A percentile compares a stretch with the other conserved stretches of the same genome.
phyloP scores from a whole-genome alignment of 768 basidiomycete species.

The Dentipellis sp. region DNA sequence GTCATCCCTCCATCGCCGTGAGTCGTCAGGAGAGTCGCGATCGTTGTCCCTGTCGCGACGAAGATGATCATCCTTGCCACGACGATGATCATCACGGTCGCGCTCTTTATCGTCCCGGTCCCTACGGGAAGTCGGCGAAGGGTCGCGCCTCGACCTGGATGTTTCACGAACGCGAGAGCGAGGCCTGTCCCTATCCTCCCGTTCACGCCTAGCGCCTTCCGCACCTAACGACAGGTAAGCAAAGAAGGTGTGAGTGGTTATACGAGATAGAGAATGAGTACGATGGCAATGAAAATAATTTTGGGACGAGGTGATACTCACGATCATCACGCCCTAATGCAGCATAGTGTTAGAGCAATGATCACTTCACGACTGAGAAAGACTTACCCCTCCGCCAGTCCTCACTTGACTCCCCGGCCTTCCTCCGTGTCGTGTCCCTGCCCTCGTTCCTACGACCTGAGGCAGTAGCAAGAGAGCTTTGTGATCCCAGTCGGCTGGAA shows the following conservation, averaged over 20 bases:
- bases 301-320: slow-evolving; percentile 22
- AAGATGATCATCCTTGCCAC: slow-evolving; percentile 32
- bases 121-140: slow-evolving; percentile 33
- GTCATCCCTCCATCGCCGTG: slow-evolving; percentile 75
- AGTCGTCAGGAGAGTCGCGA: slow-evolving; percentile 54
- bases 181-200: slow-evolving; percentile 55
- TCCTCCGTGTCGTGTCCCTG: slow-evolving; percentile 55
- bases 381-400: slow-evolving; percentile 79
- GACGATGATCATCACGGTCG: slow-evolving; percentile 24
- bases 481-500: slow-evolving; percentile 31
- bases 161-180: slow-evolving; percentile 58
- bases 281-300: neutral
- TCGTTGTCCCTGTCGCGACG: slow-evolving; percentile 32
- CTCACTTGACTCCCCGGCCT: slow-evolving; percentile 64
- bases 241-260: neutral
- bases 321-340: slow-evolving; percentile 49
- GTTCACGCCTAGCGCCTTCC: slow-evolving; percentile 47
- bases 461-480: slow-evolving; percentile 19
- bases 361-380: slow-evolving; percentile 1
- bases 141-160: slow-evolving; percentile 51
- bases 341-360: slow-evolving; percentile 5
- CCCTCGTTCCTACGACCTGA: slow-evolving; percentile 46
- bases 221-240: slow-evolving; percentile 26
- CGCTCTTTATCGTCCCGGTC: slow-evolving; percentile 24
- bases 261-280: neutral